Conservation (phyloP, 2,329 filamentous ascomycete species). For the Cordyceps javanica region DNA sequence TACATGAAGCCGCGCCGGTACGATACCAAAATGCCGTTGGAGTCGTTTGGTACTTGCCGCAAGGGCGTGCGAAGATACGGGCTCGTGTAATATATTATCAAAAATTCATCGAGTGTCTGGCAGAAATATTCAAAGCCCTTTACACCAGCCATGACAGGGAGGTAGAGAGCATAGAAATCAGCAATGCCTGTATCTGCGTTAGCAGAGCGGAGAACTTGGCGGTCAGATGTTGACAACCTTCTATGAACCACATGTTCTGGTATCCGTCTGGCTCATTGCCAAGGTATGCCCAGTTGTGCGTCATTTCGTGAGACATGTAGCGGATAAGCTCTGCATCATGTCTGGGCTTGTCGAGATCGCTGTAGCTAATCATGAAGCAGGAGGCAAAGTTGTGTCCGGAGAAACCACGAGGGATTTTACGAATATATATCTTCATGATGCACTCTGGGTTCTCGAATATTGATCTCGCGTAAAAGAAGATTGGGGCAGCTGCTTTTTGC, state of each 20-base stretch:
- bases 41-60: neutral
- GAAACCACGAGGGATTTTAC: neutral
- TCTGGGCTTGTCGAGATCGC: neutral
- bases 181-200: neutral
- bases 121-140: neutral
- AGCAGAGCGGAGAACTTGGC: neutral
- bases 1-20: neutral
- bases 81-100: neutral
- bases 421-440: neutral
- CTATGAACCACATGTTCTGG: conserved; percentile 3
- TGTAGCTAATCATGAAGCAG: neutral
- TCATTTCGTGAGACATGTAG: neutral
- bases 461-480: neutral
- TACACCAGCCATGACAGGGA: neutral
- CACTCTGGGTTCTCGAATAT: neutral
- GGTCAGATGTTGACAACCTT: neutral
- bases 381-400: neutral
- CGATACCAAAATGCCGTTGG: neutral
- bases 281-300: neutral
- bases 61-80: neutral
- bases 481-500: neutral
- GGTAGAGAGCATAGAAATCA: neutral
- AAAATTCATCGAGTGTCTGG: neutral
- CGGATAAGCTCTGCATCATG: neutral
- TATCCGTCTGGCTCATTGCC: neutral